A percentile compares a stretch with the other conserved stretches of the same genome.
These are phyloP conservation scores for Thuidium tamariscinum DNA, from an alignment of 225 moss, liverwort and hornwort genomes.

Conservation along the genomic window DNA sequence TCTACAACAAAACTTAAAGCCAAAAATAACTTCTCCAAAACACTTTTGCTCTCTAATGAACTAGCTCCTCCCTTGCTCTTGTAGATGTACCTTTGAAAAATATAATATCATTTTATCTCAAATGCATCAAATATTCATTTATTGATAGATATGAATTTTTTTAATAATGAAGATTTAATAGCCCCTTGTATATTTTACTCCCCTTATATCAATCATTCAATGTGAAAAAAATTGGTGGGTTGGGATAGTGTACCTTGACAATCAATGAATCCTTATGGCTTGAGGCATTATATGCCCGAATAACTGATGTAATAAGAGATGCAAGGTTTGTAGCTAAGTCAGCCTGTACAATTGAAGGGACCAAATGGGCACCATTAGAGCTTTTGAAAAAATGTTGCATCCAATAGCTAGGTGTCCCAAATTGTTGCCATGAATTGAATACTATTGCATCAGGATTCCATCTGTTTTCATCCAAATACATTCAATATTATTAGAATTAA, in stretches of 20 bases:
- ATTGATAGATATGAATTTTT: fast-evolving
- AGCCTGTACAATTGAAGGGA: slow-evolving; percentile 23
- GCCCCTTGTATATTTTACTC: fast-evolving
- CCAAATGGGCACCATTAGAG: slow-evolving; percentile 53
- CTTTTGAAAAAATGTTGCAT: slow-evolving; percentile 70
- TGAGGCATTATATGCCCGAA: slow-evolving; percentile 19
- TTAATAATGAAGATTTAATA: neutral
- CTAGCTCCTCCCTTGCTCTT: too few species aligned
- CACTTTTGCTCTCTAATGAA: neutral
- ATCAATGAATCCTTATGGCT: slow-evolving; percentile 28
- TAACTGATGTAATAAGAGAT: slow-evolving; percentile 29
- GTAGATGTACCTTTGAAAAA: too few species aligned
- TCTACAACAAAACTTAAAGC: neutral
- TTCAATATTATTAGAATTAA: neutral
- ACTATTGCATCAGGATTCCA: slow-evolving; percentile 99
- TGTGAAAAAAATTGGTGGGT: neutral
- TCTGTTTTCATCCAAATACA: neutral
- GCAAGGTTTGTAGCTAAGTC: slow-evolving; percentile 5
- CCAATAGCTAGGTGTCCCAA: slow-evolving; percentile 94
- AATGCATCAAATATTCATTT: neutral
- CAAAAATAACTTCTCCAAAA: neutral
- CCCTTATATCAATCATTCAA: too few species aligned
- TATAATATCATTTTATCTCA: neutral
- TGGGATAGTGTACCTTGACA: slow-evolving; percentile 30
- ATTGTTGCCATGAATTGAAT: slow-evolving; percentile 69